Base-by-base conservation (phyloP, 768 basidiomycete genomes). In the Rhodotorula graminis region DNA sequence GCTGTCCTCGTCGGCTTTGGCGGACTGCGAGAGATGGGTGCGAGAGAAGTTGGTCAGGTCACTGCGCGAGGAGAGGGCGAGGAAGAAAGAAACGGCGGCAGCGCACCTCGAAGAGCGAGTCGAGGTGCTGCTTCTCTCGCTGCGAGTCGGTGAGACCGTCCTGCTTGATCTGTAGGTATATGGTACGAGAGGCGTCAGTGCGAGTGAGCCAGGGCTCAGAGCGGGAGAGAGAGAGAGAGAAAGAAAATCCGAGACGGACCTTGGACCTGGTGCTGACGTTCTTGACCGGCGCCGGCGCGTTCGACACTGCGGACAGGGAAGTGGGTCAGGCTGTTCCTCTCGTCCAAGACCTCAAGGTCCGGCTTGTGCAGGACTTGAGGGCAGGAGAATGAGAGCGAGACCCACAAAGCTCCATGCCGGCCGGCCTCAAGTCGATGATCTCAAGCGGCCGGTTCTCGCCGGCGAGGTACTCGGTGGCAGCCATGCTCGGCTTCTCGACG, bases 51-150 rank as follows among this genome's bases (percentile, higher is more conserved):
- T n/a, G n/a, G 27, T 5, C 3, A 27, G n/a, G 53, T 55, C 53
- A n/a, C 5, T 27, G 29, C 40, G 33, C 14, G 21, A 8, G 14
- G 5, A n/a, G 42, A 44, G 46, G n/a, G 11, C 46, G 37, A 49
- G 31, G n/a, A n/a, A n/a, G n/a, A n/a, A n/a, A 16, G 33, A 18
- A 15, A 42, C 23, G 23, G 47, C 37, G 25, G 25, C 42, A 47
- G 12, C 70, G 46, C 53, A 68, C 71, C 42, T 68, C 67, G 64
- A 82, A 83, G 64, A 83, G 62, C 27, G 57, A 71, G 64, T 81
- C 81, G 79, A 83, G 79, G 64, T 80, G 80, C 61, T 70, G 47
- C 65, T 72, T 47, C 59, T 79, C 79, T 69, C 78, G 77, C 75
- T 81, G 79, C 53, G 80, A 78, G 56, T 81, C 80, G 0, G 82